Base-by-base conservation (phyloP, 495 filamentous ascomycete species). In the Penicillium verhagenii region DNA sequence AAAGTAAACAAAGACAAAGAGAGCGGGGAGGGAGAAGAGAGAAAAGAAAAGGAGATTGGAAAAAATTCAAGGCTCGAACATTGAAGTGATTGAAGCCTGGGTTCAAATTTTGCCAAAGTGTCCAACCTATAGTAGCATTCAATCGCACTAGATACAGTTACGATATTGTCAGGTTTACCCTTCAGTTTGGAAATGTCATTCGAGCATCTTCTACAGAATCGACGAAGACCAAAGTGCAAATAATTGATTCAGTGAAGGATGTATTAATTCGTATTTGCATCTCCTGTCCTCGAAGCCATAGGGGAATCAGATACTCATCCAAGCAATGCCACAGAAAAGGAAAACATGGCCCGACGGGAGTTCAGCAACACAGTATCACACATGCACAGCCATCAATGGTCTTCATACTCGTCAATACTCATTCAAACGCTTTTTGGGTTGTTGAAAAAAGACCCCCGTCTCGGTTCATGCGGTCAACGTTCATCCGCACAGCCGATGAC, bases 201-300 rank as follows among this genome's bases (percentile, higher is more conserved):
- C n/a, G n/a, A 31, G 28, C 13, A 5, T 31, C 28, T 11, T 5
- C 7, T 39, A 39, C 37, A 4, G 18, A 16, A 19, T 4, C 8
- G 14, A 18, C 3, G 9, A 39, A 16, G 37, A 16, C 5, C 9
- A 23, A 5, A 44, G 19, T 20, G 2, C 19, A 44, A 28, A 1
- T 13, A 14, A 18, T 46, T 46, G 43, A 28, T 46, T 28, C 43
- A 28, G 26, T 37, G 47, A 46, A 48, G 52, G 52, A 58, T 47
- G 33, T 39, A 65, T 62, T 59, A 66, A 47, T 59, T 62, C 61
- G 56, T 59, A 60, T 56, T 64, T 62, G 64, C 59, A 64, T 60
- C 52, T 64, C 59, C 56, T 54, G 25, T 52, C 28, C 23, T 45
- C 35, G 38, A 43, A 57, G 47, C 33, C 50, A 54, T 52, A 11